These are phyloP conservation scores for Dictyostelium purpureum DNA, from an alignment of 78 protist species.

Conservation along the genomic window DNA sequence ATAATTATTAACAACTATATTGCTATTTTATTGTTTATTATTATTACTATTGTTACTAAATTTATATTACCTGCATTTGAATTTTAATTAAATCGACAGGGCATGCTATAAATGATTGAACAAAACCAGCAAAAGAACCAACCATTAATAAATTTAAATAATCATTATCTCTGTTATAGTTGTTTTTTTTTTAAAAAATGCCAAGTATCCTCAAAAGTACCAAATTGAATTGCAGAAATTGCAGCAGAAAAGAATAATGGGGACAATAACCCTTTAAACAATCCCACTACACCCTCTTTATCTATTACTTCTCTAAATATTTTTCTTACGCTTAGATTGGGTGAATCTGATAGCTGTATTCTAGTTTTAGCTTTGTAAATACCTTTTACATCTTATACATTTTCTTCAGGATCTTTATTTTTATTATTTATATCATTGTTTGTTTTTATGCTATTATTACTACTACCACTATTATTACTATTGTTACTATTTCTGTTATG, in stretches of 20 bases:
- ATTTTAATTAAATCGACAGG: constrained; percentile 47
- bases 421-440: no score
- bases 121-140: constrained; percentile 17
- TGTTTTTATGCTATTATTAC: no score
- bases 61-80: background rate
- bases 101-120: constrained; percentile 21
- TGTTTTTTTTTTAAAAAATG: background rate
- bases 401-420: no score
- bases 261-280: constrained; percentile 32
- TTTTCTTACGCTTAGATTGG: background rate
- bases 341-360: constrained; percentile 13
- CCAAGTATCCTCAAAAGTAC: constrained; percentile 8
- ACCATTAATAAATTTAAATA: background rate
- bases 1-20: background rate
- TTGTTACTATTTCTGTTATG: no score
- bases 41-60: no score
- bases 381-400: no score
- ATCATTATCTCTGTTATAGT: background rate
- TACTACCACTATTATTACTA: no score
- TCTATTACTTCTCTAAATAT: constrained; percentile 1
- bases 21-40: no score
- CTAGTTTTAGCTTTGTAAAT: constrained; percentile 43
- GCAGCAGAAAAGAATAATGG: constrained; percentile 29
- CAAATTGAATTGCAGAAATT: constrained; percentile 8
- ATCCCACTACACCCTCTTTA: constrained; percentile 27